A percentile compares a stretch with the other conserved stretches of the same genome.
Evolutionary conservation across 306 rosid species (phyloP).

Genomic region (Mimosa bimucronata): DNA sequence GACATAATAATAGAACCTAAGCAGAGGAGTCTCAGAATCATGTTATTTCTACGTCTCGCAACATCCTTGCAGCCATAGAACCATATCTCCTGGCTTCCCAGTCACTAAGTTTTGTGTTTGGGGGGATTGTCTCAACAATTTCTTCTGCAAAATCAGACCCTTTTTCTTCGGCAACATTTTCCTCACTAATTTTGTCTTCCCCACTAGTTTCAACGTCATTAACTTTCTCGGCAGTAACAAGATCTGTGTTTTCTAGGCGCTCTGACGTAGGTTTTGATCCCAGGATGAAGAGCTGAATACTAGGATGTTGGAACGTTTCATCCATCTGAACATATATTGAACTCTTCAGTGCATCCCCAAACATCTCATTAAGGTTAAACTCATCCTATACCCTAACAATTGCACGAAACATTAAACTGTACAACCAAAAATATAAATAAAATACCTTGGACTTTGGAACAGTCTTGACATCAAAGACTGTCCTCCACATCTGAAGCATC

Average conservation of each 20-base stretch:
- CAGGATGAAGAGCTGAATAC: conserved; percentile 80
- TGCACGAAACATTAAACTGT: neutral
- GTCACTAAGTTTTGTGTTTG: conserved; percentile 55
- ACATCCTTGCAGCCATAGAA: conserved; percentile 84
- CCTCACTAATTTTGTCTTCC: conserved; percentile 37
- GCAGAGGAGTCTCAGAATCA: conserved; percentile 16
- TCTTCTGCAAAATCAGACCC: conserved; percentile 40
- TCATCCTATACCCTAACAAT: neutral
- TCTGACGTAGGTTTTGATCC: conserved; percentile 51
- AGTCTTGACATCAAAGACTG: conserved; percentile 70
- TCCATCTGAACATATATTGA: conserved; percentile 74
- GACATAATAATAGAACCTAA: neutral
- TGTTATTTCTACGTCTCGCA: conserved; percentile 71
- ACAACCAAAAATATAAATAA: neutral
- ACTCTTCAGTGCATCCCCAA: conserved; percentile 21
- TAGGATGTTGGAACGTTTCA: conserved; percentile 86
- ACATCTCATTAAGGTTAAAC: conserved; percentile 18
- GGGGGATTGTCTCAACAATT: conserved; percentile 38
- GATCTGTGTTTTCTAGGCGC: conserved; percentile 34
- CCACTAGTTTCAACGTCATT: conserved; percentile 44
- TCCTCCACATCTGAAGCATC: conserved; percentile 93
- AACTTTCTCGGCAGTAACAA: conserved; percentile 36
- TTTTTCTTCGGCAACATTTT: conserved; percentile 32
- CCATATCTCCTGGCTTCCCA: conserved; percentile 94
- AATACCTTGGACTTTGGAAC: conserved; percentile 82